Conservation (phyloP, 2,329 filamentous ascomycete genomes). For the Pyrenochaeta sp. region DNA sequence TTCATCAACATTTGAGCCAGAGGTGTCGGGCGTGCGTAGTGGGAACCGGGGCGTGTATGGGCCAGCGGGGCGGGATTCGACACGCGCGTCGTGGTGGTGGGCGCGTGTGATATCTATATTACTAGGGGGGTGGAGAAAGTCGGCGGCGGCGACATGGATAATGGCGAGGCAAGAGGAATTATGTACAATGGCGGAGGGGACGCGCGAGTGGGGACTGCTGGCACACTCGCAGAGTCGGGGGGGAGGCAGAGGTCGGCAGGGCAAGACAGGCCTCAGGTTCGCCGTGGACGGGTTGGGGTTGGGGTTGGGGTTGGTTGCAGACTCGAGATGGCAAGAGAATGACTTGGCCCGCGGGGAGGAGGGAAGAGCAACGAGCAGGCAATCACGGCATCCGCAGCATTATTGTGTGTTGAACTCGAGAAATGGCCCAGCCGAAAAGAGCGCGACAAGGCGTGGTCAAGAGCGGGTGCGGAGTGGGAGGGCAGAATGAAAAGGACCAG, state of each 20-base stretch:
- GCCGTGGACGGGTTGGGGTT: no score
- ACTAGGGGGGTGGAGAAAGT: constrained; percentile 9
- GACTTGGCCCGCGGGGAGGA: no score
- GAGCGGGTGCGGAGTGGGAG: constrained; percentile 1
- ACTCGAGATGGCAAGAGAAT: no score
- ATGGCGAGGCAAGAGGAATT: background rate
- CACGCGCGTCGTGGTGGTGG: constrained; percentile 19
- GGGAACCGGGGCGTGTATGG: constrained; percentile 13
- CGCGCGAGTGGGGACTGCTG: background rate
- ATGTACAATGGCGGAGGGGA: background rate
- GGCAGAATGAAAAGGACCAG: constrained; percentile 1
- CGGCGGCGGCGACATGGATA: constrained; percentile 28
- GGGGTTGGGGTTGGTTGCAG: no score
- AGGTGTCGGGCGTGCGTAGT: no score
- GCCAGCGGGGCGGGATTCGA: constrained; percentile 16
- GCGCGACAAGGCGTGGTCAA: no score
- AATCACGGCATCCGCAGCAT: background rate
- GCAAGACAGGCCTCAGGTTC: no score
- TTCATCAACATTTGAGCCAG: constrained; percentile 27
- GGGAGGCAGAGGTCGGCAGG: background rate
- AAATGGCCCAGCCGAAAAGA: no score
- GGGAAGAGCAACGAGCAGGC: no score
- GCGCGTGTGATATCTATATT: constrained; percentile 20
- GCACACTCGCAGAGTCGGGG: background rate
- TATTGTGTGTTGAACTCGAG: no score